Base-by-base conservation (phyloP, 345 rosid genomes). In the Moricandia moricandioides region DNA sequence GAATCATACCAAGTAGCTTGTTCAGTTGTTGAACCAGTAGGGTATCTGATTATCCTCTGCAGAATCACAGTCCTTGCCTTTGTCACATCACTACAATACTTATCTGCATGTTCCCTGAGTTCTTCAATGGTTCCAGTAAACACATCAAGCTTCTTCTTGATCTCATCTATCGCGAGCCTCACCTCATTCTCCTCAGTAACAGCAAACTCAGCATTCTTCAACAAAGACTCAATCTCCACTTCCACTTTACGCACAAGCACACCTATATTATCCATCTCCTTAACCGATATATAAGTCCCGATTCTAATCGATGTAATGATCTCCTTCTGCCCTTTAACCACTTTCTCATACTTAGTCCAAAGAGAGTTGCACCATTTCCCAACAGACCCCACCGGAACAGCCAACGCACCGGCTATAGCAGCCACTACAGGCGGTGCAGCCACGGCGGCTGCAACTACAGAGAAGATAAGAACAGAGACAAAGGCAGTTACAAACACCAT, bases 401-500 rank as follows among this genome's bases (percentile, higher is more conserved):
- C 63, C 62, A 94, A 35, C 2, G 91, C 98, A 52, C 89, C 88
- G 0, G 90, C 96, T 57, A 91, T 54, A 29, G 95, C 95, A 6
- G 82, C 82, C 8, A 88, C 71, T 16, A 91, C 77, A 14, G 96
- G 95, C 0, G 97, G 97, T 7, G 91, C 92, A 21, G 96, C 85
- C 67, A 90, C 67, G 5, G 97, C 91, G 56, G 93, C 97, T 65
- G 98, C 97, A 70, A 90, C 95, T 17, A 94, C 96, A 0, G 98
- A 88, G 81, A 91, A 82, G 55, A 91, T 86, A 81, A 91, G 71
- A 4, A 88, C 91, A 21, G 97, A 84, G 14, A 94, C 84, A 37
- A 91, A 86, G 2, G 86, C 84, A 4, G 97, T 72, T 4, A 84
- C 90, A 60, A 94, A 91, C 69, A 94, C 75, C 55, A 90, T 87